phyloP scores from a whole-genome alignment of 2,329 filamentous ascomycete species.

The Neocatenulostroma microsporum region DNA sequence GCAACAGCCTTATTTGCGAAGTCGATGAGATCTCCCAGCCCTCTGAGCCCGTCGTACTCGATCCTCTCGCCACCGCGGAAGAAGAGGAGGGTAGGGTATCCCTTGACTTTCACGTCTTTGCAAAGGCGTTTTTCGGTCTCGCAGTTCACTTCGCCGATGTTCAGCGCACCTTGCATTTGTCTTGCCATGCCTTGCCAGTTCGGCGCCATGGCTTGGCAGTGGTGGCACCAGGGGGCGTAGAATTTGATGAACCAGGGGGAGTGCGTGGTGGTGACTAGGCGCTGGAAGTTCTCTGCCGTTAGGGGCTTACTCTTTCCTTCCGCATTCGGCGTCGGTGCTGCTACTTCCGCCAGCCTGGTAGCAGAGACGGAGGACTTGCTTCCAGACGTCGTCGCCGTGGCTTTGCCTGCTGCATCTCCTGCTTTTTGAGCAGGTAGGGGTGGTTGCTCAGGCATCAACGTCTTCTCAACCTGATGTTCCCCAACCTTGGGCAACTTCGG shows the following conservation, averaged over 20 bases:
- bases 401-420: conserved; percentile 18
- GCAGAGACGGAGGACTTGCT: conserved; percentile 43
- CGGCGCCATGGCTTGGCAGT: conserved; percentile 87
- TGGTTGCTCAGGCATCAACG: conserved; percentile 10
- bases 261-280: conserved; percentile 72
- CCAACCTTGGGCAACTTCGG: conserved; percentile 65
- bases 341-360: conserved; percentile 37
- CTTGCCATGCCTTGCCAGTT: conserved; percentile 85
- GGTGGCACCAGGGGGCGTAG: conserved; percentile 93
- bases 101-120: conserved; percentile 73
- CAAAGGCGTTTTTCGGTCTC: conserved; percentile 80
- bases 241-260: conserved; percentile 99
- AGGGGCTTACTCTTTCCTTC: conserved; percentile 67
- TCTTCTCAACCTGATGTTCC: conserved; percentile 44
- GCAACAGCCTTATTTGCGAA: conserved; percentile 84
- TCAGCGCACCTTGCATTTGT: conserved; percentile 82
- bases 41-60: conserved; percentile 86
- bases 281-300: conserved; percentile 78
- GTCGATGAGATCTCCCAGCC: conserved; percentile 78
- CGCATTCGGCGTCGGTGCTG: conserved; percentile 58
- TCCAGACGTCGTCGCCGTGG: conserved; percentile 25
- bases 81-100: conserved; percentile 85
- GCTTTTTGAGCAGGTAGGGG: conserved; percentile 5
- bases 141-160: conserved; percentile 94
- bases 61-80: conserved; percentile 87